Evolutionary conservation across 2,329 filamentous ascomycete genomes (phyloP).

Genomic region (Scytalidium sp.): DNA sequence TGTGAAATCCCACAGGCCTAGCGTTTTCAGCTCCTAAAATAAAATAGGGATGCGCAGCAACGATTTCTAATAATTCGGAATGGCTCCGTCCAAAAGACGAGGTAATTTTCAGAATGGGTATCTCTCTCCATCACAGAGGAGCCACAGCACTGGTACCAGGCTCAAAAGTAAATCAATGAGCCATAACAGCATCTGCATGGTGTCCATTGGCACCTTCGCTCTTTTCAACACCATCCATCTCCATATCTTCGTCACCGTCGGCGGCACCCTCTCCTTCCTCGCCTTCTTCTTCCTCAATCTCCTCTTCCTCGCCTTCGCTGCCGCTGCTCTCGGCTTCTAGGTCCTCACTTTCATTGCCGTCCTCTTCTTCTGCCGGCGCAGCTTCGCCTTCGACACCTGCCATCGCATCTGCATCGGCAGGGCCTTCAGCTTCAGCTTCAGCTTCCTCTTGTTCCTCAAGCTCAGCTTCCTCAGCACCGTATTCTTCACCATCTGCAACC

Average conservation of each 20-base stretch:
- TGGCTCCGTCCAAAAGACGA: not conserved
- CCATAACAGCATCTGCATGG: slow-evolving; percentile 27
- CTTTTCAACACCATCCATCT: slow-evolving; percentile 40
- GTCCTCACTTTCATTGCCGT: slow-evolving; percentile 75
- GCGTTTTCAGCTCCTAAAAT: not conserved
- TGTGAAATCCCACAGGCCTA: not conserved
- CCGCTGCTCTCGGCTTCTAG: slow-evolving; percentile 75
- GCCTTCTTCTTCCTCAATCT: slow-evolving; percentile 45
- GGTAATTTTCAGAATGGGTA: not conserved
- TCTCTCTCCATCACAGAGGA: not conserved
- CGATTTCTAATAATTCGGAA: not conserved
- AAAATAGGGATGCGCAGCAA: not conserved
- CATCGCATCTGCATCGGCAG: slow-evolving; percentile 36
- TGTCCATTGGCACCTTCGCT: slow-evolving; percentile 15
- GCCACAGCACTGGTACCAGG: slow-evolving; percentile 2
- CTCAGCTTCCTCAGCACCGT: slow-evolving; percentile 86
- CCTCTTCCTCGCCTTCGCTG: slow-evolving; percentile 66
- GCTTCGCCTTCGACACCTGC: slow-evolving; percentile 58
- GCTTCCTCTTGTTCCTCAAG: slow-evolving; percentile 66
- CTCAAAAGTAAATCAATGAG: slow-evolving; percentile 24
- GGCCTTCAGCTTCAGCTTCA: slow-evolving; percentile 50
- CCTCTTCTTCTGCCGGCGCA: slow-evolving; percentile 56
- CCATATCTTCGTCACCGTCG: slow-evolving; percentile 43
- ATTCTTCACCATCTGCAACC: slow-evolving; percentile 79
- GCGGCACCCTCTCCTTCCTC: slow-evolving; percentile 51